Percentiles rank a stretch among this genome's conserved stretches.
These are phyloP conservation scores for Aspergillus bridgeri DNA, from an alignment of 495 filamentous ascomycete genomes.

Conservation along the genomic window DNA sequence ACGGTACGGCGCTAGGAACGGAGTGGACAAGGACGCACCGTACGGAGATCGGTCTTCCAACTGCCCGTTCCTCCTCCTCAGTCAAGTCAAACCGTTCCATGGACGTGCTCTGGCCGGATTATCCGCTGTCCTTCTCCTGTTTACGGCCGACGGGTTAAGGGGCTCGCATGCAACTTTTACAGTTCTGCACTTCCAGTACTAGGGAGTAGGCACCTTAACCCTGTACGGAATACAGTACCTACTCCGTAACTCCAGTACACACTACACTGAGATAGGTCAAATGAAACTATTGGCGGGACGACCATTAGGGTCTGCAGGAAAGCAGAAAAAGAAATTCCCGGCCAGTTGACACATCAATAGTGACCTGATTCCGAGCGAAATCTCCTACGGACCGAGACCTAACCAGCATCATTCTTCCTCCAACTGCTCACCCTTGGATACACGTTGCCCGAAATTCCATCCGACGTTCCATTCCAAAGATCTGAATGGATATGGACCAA, in stretches of 20 bases:
- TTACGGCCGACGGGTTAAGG: too few species aligned
- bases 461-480: background rate
- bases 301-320: background rate
- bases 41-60: too few species aligned
- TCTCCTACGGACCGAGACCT: background rate
- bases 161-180: too few species aligned
- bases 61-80: too few species aligned
- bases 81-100: too few species aligned
- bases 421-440: background rate
- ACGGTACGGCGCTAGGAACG: background rate
- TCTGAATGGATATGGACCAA: background rate
- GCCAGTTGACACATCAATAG: background rate
- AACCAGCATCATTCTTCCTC: background rate
- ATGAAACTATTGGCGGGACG: slow-evolving; percentile 20
- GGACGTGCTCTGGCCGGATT: too few species aligned
- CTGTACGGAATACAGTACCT: too few species aligned
- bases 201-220: too few species aligned
- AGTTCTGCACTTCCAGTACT: too few species aligned
- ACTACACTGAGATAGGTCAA: slow-evolving; percentile 9
- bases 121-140: too few species aligned
- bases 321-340: slow-evolving; percentile 3
- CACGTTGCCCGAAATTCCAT: background rate
- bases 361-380: background rate
- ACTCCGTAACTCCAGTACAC: background rate
- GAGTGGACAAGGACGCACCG: too few species aligned